Evolutionary conservation across 2,329 filamentous ascomycete genomes (phyloP), one percentile per base, ranked within the genome.

Genomic region (Penicillium hesseltinei): DNA sequence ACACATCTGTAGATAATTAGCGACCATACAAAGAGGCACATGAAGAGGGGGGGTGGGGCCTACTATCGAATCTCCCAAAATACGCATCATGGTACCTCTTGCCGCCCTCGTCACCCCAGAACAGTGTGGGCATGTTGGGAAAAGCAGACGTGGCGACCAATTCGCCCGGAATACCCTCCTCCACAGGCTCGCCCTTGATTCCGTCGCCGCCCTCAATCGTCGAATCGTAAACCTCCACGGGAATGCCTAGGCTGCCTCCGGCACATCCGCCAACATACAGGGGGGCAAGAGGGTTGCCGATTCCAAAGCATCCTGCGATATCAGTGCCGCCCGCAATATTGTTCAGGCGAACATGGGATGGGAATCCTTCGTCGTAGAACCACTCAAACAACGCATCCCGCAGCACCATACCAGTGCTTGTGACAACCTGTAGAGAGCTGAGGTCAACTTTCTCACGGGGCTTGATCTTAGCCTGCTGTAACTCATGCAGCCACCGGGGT

Each of bases 381-480:
- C 91, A 95, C 69, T 91, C 86, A 68, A 92, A 93, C 35, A 91
- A 78, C 39, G 88, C 83, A 48, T 92, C 85, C 0, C 88, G 85
- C 3, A 94, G 80, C 0, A 94, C 90, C 89, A 93, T 93, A 4
- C 91, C 91, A 0, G 91, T 95, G 51, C 84, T 88, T 0, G 81
- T 85, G 31, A 93, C 88, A 3, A 79, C 72, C 29, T 78, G 76
- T 27, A 95, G 77, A 6, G 72, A 74, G 8, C 82, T 84, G 33
- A 95, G 73, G 65, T 93, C 83, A 1, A 82, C 80, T 9, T 87
- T 75, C 1, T 86, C 77, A 11, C 82, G 80, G 0, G 90, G 90
- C 0, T 77, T 75, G 42, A 92, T 80, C 0, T 80, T 78, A 21
- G 81, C 80, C 63, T 87, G 89, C 59, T 86, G 82, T 17, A 94